A percentile compares a stretch with the other conserved stretches of the same genome.
Conservation (phyloP, 768 basidiomycete species). For the Lentinus tigrinus region DNA sequence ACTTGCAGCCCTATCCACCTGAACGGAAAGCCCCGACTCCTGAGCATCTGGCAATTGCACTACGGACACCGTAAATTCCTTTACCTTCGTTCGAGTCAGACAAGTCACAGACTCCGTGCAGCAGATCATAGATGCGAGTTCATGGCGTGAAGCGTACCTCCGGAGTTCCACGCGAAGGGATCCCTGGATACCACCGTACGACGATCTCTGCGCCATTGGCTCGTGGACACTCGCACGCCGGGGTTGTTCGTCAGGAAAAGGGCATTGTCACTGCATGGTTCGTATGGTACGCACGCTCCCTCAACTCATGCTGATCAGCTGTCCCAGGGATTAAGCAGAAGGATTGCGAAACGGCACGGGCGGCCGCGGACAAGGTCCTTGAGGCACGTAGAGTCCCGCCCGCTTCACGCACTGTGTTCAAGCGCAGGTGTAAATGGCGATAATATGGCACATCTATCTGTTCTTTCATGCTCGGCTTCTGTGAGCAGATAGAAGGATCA, state of each 20-base stretch:
- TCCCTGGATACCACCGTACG: slow-evolving; percentile 55
- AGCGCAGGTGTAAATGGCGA: too few relatives aligned
- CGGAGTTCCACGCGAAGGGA: slow-evolving; percentile 65
- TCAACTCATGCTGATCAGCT: too few relatives aligned
- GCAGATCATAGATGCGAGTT: too few relatives aligned
- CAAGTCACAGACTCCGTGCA: slow-evolving; percentile 41
- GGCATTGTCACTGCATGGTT: slow-evolving; percentile 83
- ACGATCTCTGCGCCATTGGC: background rate
- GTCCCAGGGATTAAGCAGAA: slow-evolving; percentile 9
- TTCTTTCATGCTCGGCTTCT: too few relatives aligned
- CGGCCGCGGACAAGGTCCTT: slow-evolving; percentile 10
- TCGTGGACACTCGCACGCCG: background rate
- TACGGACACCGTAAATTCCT: slow-evolving; percentile 59
- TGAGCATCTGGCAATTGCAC: slow-evolving; percentile 74
- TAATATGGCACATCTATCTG: too few relatives aligned
- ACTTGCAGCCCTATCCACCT: slow-evolving; percentile 69
- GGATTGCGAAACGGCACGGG: slow-evolving; percentile 9
- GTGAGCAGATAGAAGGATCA: too few relatives aligned
- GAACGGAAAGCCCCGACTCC: slow-evolving; percentile 75
- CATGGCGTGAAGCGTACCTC: slow-evolving; percentile 71
- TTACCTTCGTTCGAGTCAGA: background rate
- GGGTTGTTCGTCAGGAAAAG: slow-evolving; percentile 46
- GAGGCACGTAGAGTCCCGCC: too few relatives aligned
- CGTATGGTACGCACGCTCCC: slow-evolving; percentile 38
- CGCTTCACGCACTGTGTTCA: too few relatives aligned